Percentiles rank a stretch among this genome's conserved stretches.
Conservation (phyloP, 352 stramenopile species). For the Phytophthora ohioensis region DNA sequence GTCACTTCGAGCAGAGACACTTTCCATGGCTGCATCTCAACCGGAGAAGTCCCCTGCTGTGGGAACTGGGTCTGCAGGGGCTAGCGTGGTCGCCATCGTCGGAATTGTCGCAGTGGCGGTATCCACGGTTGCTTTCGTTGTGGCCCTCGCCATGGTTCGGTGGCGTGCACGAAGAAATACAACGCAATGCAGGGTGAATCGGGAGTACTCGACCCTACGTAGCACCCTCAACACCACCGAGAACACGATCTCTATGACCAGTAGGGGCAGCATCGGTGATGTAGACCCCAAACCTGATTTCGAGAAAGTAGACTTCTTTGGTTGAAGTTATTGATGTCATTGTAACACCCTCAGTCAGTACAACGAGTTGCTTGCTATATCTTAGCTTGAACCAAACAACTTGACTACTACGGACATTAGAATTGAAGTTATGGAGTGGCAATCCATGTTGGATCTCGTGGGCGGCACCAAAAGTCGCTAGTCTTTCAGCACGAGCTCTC, state of each 20-base stretch:
- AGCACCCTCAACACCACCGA: conserved; percentile 22
- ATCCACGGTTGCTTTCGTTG: conserved; percentile 8
- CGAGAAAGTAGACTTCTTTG: conserved; percentile 26
- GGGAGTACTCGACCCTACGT: conserved; percentile 19
- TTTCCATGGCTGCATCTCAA: not conserved
- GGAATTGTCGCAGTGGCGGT: conserved; percentile 16
- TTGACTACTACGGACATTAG: too few species aligned
- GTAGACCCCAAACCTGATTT: conserved; percentile 3
- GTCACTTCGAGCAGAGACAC: conserved; percentile 7
- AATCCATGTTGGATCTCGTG: not conserved
- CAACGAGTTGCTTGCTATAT: not conserved
- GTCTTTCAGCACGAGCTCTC: not conserved
- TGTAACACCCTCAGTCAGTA: not conserved
- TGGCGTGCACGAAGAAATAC: conserved; percentile 4
- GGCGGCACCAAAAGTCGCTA: conserved; percentile 16
- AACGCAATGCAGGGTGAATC: not conserved
- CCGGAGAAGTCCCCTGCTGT: not conserved
- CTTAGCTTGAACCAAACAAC: too few species aligned
- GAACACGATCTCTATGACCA: conserved; percentile 24
- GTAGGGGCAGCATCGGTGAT: conserved; percentile 13
- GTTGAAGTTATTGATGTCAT: not conserved
- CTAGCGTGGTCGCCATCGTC: conserved; percentile 1
- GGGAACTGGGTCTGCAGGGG: not conserved
- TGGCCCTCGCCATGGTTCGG: not conserved
- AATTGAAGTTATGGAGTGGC: not conserved